Evolutionary conservation across 2,329 filamentous ascomycete genomes (phyloP), one percentile per base, ranked within the genome.

Genomic region (Amphichorda felina): DNA sequence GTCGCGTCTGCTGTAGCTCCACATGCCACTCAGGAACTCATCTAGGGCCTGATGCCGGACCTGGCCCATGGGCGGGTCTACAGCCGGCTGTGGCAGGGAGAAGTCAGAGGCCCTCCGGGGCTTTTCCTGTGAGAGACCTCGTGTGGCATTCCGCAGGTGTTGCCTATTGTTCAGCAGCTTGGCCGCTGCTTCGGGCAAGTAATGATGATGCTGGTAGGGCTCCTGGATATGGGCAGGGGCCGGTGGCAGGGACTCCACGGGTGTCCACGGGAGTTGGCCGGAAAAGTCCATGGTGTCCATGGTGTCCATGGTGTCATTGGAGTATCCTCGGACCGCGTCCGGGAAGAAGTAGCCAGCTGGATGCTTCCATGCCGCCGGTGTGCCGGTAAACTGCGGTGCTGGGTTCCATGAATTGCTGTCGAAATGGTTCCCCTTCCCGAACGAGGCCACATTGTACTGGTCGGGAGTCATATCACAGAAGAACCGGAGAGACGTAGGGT

Each of bases 401-500:
- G 10, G 77, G 73, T 34, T 76, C 77, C 58, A 82, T 71, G 43
- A 82, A 75, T 33, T 67, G 67, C 2, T 76, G 77, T 5, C 77
- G 78, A 62, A 68, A 43, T 62, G 61, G 26, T 66, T 58, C 8
- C 66, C 63, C 44, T 72, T 68, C 30, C 66, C 66, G 40, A 68
- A 72, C 6, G 65, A 65, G 24, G 62, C 56, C 40, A 59, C 57
- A 38, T 60, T 62, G 46, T 65, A 70, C 24, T 68, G 60, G 41
- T 71, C 61, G 5, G 68, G 60, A 34, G 59, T 63, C 38, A 78
- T 61, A 37, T 64, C 62, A 36, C 69, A 63, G 49, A 79, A 73
- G 47, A 78, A 61, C 40, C 69, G 66, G 14, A 84, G 60, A 39
- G 70, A 59, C 45, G 67, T 73, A 35, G 62, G 70, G 49, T 79